These are phyloP conservation scores for Exophiala alcalophila DNA, from an alignment of 2,329 filamentous ascomycete genomes.

Conservation along the genomic window DNA sequence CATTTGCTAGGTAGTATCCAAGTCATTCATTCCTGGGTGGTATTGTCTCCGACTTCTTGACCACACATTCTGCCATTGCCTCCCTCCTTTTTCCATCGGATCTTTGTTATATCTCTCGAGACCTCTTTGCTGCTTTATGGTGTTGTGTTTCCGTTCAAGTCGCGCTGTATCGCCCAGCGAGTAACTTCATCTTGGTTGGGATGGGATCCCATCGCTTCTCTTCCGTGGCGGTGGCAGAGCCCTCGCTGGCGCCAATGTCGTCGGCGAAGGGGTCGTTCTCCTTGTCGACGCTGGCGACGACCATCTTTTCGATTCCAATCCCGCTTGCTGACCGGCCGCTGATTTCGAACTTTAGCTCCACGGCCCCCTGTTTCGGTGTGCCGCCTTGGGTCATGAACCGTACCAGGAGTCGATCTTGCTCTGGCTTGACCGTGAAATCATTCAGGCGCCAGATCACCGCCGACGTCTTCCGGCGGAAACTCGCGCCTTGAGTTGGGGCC, in stretches of 20 bases:
- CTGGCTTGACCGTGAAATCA: slow-evolving; percentile 53
- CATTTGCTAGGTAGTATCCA: too few relatives aligned
- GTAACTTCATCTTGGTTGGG: slow-evolving; percentile 63
- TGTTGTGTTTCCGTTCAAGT: too few relatives aligned
- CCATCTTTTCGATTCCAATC: slow-evolving; percentile 57
- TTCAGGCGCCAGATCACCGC: slow-evolving; percentile 46
- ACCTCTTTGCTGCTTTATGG: too few relatives aligned
- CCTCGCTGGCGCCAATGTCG: slow-evolving; percentile 34
- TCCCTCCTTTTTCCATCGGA: too few relatives aligned
- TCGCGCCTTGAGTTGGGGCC: slow-evolving; percentile 45
- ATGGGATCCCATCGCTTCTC: slow-evolving; percentile 62
- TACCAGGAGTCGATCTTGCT: slow-evolving; percentile 70
- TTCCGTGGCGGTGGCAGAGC: slow-evolving; percentile 32
- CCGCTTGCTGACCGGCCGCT: slow-evolving; percentile 57
- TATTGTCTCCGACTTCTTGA: too few relatives aligned
- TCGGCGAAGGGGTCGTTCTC: slow-evolving; percentile 50
- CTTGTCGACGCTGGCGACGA: slow-evolving; percentile 29
- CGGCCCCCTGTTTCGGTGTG: slow-evolving; percentile 67
- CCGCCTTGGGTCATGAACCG: slow-evolving; percentile 70
- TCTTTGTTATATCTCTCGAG: neutral
- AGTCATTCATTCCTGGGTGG: too few relatives aligned
- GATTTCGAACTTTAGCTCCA: slow-evolving; percentile 82
- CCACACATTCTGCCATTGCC: too few relatives aligned
- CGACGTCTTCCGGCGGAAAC: slow-evolving; percentile 47
- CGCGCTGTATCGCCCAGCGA: slow-evolving; percentile 73